Evolutionary conservation across 441 rosid genomes (phyloP), one percentile per base, ranked within the genome.

Genomic region (Gossypium schwendimanii): DNA sequence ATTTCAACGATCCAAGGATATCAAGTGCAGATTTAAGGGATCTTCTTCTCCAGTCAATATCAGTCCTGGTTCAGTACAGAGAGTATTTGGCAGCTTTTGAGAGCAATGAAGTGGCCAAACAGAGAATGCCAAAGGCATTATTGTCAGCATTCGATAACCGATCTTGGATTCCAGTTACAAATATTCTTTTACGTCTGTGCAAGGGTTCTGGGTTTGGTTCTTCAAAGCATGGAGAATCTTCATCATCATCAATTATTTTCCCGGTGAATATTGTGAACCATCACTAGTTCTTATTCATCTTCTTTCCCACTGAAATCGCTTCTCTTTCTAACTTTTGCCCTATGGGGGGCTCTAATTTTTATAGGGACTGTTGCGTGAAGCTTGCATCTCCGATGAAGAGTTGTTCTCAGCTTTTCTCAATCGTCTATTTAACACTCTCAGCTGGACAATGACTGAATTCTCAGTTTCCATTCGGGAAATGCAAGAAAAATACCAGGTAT

Each of bases 401-500:
- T 74, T 96, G 77, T 90, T 96, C 81, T 93, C 96, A 50, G 87
- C 91, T 67, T 96, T 93, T 81, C 89, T 96, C 54, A 96, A 96
- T 83, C 97, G 95, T 50, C 79, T 95, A 28, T 95, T 95, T 76
- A 95, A 95, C 86, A 95, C 95, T 3, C 87, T 95, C 64, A 96
- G 99, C 88, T 95, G 98, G 99, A 91, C 94, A 65, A 90, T 96
- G 92, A 96, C 97, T 3, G 99, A 91, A 81, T 93, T 96, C 79
- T 96, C 98, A 73, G 95, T 93, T 81, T 93, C 96, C 54, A 84
- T 96, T 57, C 87, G 97, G 61, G 97, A 91, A 79, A 91, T 96
- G 97, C 98, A 91, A 88, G 99, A 93, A 81, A 90, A 90, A 78
- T 91, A 84, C 81, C 97, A 91, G 93, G 99, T 89, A 53, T 57